Evolutionary conservation across 2,329 filamentous ascomycete species (phyloP).

Genomic region (Elsinoe perseae): DNA sequence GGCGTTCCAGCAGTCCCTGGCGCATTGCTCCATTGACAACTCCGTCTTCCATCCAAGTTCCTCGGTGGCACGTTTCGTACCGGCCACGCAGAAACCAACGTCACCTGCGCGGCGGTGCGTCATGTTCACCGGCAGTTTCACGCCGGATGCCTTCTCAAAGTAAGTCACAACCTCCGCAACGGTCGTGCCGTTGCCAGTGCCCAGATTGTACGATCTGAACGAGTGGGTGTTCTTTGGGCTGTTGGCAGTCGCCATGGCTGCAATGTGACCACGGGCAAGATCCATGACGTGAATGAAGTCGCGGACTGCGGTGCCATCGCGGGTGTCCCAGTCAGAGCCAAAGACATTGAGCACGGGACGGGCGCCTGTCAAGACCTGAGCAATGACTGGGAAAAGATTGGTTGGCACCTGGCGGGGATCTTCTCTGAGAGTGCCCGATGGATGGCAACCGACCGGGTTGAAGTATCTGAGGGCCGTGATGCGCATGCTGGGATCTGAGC

Average conservation of each 20-base stretch:
- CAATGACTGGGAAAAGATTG: slow-evolving; percentile 58
- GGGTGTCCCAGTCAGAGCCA: slow-evolving; percentile 57
- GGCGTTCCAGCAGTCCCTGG: slow-evolving; percentile 33
- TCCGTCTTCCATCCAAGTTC: slow-evolving; percentile 35
- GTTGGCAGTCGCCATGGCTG: slow-evolving; percentile 42
- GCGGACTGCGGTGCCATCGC: slow-evolving; percentile 57
- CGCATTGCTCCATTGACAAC: slow-evolving; percentile 32
- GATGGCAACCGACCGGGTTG: slow-evolving; percentile 59
- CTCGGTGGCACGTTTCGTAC: slow-evolving; percentile 32
- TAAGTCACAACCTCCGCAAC: slow-evolving; percentile 37
- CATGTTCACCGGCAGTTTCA: slow-evolving; percentile 31
- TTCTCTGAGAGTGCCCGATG: slow-evolving; percentile 56
- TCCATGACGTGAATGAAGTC: slow-evolving; percentile 63
- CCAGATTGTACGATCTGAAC: slow-evolving; percentile 36
- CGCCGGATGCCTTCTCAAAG: slow-evolving; percentile 31
- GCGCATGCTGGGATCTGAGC: slow-evolving; percentile 53
- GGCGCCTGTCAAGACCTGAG: slow-evolving; percentile 52
- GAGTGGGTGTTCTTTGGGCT: slow-evolving; percentile 27
- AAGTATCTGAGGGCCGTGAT: slow-evolving; percentile 60
- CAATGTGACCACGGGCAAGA: slow-evolving; percentile 56
- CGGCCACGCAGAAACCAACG: slow-evolving; percentile 36
- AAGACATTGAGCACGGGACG: slow-evolving; percentile 52
- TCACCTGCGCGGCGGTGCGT: slow-evolving; percentile 35
- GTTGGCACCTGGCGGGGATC: slow-evolving; percentile 54
- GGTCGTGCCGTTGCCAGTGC: slow-evolving; percentile 36